Percentiles rank a stretch among this genome's conserved stretches.
Evolutionary conservation across 352 stramenopile species (phyloP).

Genomic region (Phytophthora boehmeriae): DNA sequence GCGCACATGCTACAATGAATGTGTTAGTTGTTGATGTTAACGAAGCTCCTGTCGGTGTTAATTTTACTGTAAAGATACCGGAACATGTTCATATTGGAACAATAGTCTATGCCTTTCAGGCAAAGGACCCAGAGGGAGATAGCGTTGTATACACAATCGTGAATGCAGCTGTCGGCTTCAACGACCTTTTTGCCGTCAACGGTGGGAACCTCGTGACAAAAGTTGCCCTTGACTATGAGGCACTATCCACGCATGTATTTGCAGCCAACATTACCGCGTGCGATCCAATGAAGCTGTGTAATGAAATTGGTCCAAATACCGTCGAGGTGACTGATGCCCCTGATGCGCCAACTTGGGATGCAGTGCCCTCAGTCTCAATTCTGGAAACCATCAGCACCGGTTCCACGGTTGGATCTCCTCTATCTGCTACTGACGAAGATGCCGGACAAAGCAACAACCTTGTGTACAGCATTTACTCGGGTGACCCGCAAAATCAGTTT

Average conservation of each 20-base stretch:
- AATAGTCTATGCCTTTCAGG: conserved; percentile 26
- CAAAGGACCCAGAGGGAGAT: conserved; percentile 50
- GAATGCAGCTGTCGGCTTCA: conserved; percentile 11
- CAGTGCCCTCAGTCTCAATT: conserved; percentile 16
- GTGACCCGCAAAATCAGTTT: conserved; percentile 53
- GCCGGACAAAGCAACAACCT: conserved; percentile 42
- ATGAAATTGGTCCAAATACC: conserved; percentile 41
- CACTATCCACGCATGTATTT: conserved; percentile 26
- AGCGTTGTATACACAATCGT: conserved; percentile 28
- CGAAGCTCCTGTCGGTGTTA: conserved; percentile 28
- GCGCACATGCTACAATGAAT: conserved; percentile 20
- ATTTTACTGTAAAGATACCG: conserved; percentile 31
- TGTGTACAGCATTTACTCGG: conserved; percentile 50
- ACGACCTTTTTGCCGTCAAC: conserved; percentile 20
- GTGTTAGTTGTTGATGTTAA: conserved; percentile 39
- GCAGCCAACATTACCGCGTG: conserved; percentile 37
- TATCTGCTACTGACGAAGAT: conserved; percentile 56
- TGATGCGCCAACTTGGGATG: conserved; percentile 43
- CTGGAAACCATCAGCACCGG: conserved; percentile 17
- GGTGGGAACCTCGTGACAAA: conserved; percentile 24
- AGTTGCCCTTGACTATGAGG: conserved; percentile 25
- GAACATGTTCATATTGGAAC: conserved; percentile 47
- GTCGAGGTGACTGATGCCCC: conserved; percentile 48
- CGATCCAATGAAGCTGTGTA: conserved; percentile 48
- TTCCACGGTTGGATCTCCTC: conserved; percentile 21